Percentiles rank a stretch among this genome's conserved stretches.
These are phyloP conservation scores for Pyrrhoderma noxium DNA, from an alignment of 1,284 basidiomycete species.

Conservation along the genomic window DNA sequence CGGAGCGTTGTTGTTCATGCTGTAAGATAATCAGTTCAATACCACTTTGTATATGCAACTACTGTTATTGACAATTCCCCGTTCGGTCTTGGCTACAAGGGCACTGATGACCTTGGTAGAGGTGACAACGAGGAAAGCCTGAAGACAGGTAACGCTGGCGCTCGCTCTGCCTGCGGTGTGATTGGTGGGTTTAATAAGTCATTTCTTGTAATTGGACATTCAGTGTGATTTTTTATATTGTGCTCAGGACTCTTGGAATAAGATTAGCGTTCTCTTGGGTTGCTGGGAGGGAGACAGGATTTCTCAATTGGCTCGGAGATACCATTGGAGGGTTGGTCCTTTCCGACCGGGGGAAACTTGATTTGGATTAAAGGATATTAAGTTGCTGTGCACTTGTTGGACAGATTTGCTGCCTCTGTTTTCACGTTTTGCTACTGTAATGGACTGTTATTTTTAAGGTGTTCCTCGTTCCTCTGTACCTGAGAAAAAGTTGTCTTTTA, in stretches of 20 bases:
- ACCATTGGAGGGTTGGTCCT: too few species aligned
- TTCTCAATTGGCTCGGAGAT: too few species aligned
- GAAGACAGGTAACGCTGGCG: constrained; percentile 71
- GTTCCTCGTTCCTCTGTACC: too few species aligned
- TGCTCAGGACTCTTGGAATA: not conserved
- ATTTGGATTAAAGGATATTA: too few species aligned
- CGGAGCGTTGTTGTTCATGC: constrained; percentile 60
- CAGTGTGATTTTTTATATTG: not conserved
- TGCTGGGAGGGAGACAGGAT: too few species aligned
- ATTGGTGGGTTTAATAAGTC: constrained; percentile 41
- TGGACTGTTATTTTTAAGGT: too few species aligned
- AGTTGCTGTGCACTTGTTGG: too few species aligned
- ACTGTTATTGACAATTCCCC: constrained; percentile 8
- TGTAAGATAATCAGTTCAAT: constrained; percentile 28
- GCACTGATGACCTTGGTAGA: constrained; percentile 66
- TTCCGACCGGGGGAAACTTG: too few species aligned
- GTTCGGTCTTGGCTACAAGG: constrained; percentile 36
- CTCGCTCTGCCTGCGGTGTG: constrained; percentile 66
- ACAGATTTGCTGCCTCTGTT: too few species aligned
- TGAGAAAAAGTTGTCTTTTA: too few species aligned
- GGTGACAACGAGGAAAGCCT: constrained; percentile 61
- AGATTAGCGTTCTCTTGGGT: too few species aligned
- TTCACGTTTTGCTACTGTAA: too few species aligned
- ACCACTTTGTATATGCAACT: not conserved
- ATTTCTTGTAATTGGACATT: not conserved